Evolutionary conservation across 306 rosid species (phyloP), one percentile per base, ranked within the genome.

Genomic region (Castanea mollissima): DNA sequence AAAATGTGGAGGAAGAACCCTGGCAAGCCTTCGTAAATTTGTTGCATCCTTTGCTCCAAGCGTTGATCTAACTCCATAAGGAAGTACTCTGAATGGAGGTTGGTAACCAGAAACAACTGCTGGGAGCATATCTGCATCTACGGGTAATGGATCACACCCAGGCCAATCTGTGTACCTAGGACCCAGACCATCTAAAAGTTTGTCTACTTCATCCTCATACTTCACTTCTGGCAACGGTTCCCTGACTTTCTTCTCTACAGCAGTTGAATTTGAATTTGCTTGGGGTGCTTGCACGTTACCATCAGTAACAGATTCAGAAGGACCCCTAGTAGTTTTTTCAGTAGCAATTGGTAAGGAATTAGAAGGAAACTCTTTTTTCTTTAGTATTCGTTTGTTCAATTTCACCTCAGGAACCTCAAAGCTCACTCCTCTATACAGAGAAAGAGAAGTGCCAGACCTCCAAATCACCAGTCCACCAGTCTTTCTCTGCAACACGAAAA

Each of bases 1-100:
- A 90, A 95, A 95, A 88, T 95, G 99, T 55, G 99, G 99, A 84
- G 99, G 98, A 81, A 95, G 97, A 78, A 85, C 83, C 86, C 99
- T 84, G 67, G 99, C 97, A 86, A 95, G 78, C 81, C 98, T 83
- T 79, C 94, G 82, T 46, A 93, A 89, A 81, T 89, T 60, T 79
- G 99, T 95, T 57, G 96, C 96, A 86, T 92, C 98, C 76, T 69
- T 85, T 69, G 77, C 29, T 57, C 99, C 98, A 81, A 95, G 94
- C 75, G 90, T 58, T 52, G 90, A 54, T 86, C 93, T 92, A 80
- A 93, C 89, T 56, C 98, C 97, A 83, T 86, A 95, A 49, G 99
- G 98, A 88, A 95, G 99, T 83, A 95, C 87, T 86, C 99, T 91
- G 82, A 88, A 95, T 56, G 98, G 99, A 19, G 97, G 97, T 83